These are phyloP conservation scores for Rhodosporidiobolus sp. DNA, from an alignment of 768 basidiomycete genomes.

Conservation along the genomic window DNA sequence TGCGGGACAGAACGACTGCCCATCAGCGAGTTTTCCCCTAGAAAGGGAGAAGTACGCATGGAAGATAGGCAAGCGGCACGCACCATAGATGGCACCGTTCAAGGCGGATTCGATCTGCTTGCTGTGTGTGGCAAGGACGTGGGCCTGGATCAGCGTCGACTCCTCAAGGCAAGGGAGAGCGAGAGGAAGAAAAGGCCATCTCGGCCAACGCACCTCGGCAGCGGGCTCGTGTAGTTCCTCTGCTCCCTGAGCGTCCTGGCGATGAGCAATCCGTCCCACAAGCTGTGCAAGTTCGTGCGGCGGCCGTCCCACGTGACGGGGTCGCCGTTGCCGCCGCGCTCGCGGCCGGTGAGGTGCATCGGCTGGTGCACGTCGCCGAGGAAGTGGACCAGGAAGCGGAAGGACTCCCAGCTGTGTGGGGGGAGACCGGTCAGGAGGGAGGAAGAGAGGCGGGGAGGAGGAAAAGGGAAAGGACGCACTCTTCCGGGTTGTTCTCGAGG, in stretches of 20 bases:
- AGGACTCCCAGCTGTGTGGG: slow-evolving; percentile 54
- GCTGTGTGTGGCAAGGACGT: background rate
- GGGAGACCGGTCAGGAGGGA: background rate
- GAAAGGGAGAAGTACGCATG: slow-evolving; percentile 53
- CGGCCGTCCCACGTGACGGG: slow-evolving; percentile 36
- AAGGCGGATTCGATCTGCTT: slow-evolving; percentile 29
- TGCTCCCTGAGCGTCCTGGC: slow-evolving; percentile 74
- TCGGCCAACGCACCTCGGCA: slow-evolving; percentile 58
- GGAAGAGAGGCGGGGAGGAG: background rate
- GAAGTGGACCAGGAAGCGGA: slow-evolving; percentile 91
- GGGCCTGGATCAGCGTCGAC: slow-evolving; percentile 57
- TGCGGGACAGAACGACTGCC: background rate
- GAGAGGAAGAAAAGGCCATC: background rate
- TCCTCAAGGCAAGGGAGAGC: background rate
- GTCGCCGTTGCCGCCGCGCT: slow-evolving; percentile 79
- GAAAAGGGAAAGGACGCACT: slow-evolving; percentile 19
- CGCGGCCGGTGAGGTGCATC: slow-evolving; percentile 80
- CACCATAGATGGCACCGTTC: slow-evolving; percentile 36
- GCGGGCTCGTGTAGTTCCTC: slow-evolving; percentile 73
- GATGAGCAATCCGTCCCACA: slow-evolving; percentile 70
- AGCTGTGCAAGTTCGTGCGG: slow-evolving; percentile 33
- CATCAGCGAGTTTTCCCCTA: no score
- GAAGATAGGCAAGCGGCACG: slow-evolving; percentile 63
- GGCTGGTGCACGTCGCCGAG: slow-evolving; percentile 88
- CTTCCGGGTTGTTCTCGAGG: slow-evolving; percentile 21